A percentile compares a stretch with the other conserved stretches of the same genome.
Evolutionary conservation across 495 filamentous ascomycete genomes (phyloP).

Genomic region (Hypoxylon cercidicola): DNA sequence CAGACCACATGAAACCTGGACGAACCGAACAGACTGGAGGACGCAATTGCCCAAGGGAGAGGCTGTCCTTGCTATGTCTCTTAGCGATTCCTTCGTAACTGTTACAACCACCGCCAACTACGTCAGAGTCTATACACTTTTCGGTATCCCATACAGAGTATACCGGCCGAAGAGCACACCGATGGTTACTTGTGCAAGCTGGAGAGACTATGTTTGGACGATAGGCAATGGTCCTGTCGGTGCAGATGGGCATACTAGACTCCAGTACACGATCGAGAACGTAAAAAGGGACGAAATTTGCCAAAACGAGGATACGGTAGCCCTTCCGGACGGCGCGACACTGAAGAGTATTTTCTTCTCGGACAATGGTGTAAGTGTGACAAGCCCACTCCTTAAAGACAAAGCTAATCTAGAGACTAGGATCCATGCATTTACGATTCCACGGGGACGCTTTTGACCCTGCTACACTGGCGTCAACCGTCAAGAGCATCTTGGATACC

Average conservation of each 20-base stretch:
- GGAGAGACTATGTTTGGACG: conserved; percentile 92
- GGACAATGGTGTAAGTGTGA: conserved; percentile 74
- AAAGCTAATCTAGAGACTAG: conserved; percentile 51
- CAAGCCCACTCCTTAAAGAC: background rate
- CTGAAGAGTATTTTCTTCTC: conserved; percentile 91
- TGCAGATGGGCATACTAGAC: conserved; percentile 74
- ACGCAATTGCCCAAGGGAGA: conserved; percentile 85
- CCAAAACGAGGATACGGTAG: conserved; percentile 91
- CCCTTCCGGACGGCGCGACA: conserved; percentile 75
- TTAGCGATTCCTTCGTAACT: conserved; percentile 90
- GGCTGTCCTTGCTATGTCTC: conserved; percentile 83
- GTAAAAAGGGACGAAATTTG: conserved; percentile 91
- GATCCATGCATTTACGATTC: conserved; percentile 96
- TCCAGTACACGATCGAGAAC: conserved; percentile 91
- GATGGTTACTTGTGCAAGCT: conserved; percentile 90
- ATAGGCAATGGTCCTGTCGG: conserved; percentile 90
- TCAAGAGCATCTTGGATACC: conserved; percentile 92
- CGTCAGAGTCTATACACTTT: conserved; percentile 91
- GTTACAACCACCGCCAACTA: conserved; percentile 87
- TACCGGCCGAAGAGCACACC: conserved; percentile 90
- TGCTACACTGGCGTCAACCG: conserved; percentile 88
- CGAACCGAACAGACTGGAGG: conserved; percentile 87
- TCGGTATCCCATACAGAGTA: conserved; percentile 86
- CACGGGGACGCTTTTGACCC: conserved; percentile 83
- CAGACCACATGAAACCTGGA: conserved; percentile 97